A percentile compares a stretch with the other conserved stretches of the same genome.
Conservation (phyloP, 129 eudicot genomes). For the Logfia minima region DNA sequence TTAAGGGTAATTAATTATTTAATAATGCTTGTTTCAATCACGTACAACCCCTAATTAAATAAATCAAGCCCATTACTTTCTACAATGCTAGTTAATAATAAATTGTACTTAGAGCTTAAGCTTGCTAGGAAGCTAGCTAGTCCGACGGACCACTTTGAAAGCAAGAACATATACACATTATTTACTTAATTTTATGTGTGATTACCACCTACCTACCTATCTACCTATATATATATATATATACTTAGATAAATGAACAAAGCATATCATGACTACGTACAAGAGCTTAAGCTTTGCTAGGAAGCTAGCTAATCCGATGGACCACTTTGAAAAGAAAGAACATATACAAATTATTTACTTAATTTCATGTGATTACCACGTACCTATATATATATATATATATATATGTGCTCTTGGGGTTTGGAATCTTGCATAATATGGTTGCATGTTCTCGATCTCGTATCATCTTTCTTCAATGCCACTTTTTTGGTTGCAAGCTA, state of each 20-base stretch:
- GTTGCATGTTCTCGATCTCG: conserved; percentile 28
- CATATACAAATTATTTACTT: conserved; percentile 13
- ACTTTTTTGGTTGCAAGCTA: conserved; percentile 16
- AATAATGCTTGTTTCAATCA: no score
- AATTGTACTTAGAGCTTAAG: not conserved
- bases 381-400: not conserved
- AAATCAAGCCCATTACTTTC: not conserved
- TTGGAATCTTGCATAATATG: conserved; percentile 32
- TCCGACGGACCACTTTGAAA: no score
- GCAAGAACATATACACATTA: no score
- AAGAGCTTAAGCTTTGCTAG: conserved; percentile 23
- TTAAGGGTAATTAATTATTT: no score
- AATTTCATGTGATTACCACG: conserved; percentile 30
- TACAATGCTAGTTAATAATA: not conserved
- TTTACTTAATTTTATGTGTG: no score
- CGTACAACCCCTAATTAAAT: no score
- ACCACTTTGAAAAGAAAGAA: conserved; percentile 30
- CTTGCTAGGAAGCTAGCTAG: no score
- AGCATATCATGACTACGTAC: conserved; percentile 3
- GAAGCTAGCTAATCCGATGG: conserved; percentile 24
- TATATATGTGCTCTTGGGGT: not conserved
- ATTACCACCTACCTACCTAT: no score
- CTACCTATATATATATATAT: no score
- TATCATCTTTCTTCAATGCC: conserved; percentile 13
- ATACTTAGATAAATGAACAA: conserved; percentile 5